Conservation (phyloP, 1,284 basidiomycete genomes). For the Boletus coffeatus region DNA sequence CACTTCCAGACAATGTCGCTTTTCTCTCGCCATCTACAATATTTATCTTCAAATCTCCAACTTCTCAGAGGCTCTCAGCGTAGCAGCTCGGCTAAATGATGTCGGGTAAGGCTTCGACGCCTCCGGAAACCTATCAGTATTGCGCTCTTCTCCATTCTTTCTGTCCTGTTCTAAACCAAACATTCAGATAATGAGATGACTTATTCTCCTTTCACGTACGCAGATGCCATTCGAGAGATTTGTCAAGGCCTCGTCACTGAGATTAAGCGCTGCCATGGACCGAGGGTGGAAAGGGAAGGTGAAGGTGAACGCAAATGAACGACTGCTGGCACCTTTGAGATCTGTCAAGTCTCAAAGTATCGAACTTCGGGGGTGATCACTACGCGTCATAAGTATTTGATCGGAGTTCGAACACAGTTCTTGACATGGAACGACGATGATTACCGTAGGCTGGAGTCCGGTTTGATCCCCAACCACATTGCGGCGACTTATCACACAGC, state of each 20-base stretch:
- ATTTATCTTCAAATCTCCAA: too few species aligned
- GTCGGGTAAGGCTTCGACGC: too few species aligned
- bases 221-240: constrained; percentile 32
- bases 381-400: constrained; percentile 17
- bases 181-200: too few species aligned
- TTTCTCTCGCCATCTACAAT: too few species aligned
- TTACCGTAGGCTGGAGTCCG: constrained; percentile 38
- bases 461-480: background rate
- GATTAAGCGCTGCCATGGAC: constrained; percentile 22
- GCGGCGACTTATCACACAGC: constrained; percentile 8
- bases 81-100: too few species aligned
- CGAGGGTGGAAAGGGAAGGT: background rate
- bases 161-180: too few species aligned
- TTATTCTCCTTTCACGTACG: too few species aligned
- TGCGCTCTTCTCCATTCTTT: too few species aligned
- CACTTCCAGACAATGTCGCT: too few species aligned
- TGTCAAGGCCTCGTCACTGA: constrained; percentile 50
- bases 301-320: background rate
- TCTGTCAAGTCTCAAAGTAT: background rate
- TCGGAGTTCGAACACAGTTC: constrained; percentile 27
- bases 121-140: too few species aligned
- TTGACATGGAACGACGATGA: constrained; percentile 38
- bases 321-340: background rate
- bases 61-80: too few species aligned
- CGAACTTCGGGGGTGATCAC: constrained; percentile 6